A percentile compares a stretch with the other conserved stretches of the same genome.
phyloP scores from a whole-genome alignment of 1,284 basidiomycete species.

The Heterobasidion occidentale region DNA sequence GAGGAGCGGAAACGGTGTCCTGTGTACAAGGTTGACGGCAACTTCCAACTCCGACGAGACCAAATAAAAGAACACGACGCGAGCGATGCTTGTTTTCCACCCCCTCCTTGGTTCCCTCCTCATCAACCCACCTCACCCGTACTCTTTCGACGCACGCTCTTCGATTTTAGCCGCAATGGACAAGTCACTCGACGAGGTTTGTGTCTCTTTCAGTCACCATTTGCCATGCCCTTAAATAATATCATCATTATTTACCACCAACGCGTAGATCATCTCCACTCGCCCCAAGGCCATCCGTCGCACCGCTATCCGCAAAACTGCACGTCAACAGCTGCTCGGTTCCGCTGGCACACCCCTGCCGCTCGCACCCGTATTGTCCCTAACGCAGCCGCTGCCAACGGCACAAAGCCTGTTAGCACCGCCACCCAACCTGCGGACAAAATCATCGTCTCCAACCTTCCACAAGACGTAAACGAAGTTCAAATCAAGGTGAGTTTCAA shows the following conservation, averaged over 20 bases:
- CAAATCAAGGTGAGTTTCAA: constrained; percentile 76
- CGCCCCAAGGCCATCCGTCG: constrained; percentile 49
- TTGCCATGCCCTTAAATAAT: not conserved
- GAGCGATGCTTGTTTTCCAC: not conserved
- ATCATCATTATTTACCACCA: not conserved
- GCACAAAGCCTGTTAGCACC: constrained; percentile 16
- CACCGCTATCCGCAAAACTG: constrained; percentile 35
- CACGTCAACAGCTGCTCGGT: constrained; percentile 50
- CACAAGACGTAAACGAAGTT: constrained; percentile 88
- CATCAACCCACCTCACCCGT: constrained; percentile 3
- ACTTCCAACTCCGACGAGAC: constrained; percentile 9
- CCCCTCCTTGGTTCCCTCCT: constrained; percentile 2
- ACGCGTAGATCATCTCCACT: constrained; percentile 59
- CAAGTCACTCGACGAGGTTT: constrained; percentile 85
- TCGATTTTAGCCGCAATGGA: constrained; percentile 44
- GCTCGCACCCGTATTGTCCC: constrained; percentile 41
- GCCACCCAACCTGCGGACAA: constrained; percentile 53
- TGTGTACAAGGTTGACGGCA: not conserved
- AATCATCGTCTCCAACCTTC: constrained; percentile 95
- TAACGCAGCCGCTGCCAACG: constrained; percentile 19
- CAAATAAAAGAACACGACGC: constrained; percentile 6
- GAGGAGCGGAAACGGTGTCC: not conserved
- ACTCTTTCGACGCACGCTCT: not conserved
- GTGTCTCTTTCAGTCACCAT: constrained; percentile 20
- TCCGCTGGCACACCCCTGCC: constrained; percentile 31